Evolutionary conservation across 257 asterid species (phyloP).

Genomic region (Paraleonurus japonicus): DNA sequence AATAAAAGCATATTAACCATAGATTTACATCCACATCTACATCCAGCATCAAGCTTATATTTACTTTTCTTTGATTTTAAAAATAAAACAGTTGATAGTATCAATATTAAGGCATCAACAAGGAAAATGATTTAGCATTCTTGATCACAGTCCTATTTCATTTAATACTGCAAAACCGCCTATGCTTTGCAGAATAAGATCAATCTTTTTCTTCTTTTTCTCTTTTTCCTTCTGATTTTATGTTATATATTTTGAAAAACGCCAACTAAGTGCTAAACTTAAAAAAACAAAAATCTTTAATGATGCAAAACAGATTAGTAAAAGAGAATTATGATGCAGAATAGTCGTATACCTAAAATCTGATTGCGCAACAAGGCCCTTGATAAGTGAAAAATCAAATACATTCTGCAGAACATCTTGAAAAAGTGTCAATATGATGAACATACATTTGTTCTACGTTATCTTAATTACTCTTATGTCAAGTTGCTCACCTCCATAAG

Average conservation of each 20-base stretch:
- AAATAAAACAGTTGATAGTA: not conserved
- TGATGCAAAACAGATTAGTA: not conserved
- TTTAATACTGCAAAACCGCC: not conserved
- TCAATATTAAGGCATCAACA: not conserved
- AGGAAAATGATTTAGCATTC: not conserved
- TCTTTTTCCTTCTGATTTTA: not conserved
- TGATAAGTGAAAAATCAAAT: conserved; percentile 83
- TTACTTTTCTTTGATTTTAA: not conserved
- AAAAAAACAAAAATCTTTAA: not conserved
- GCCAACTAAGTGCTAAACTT: not conserved
- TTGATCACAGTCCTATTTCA: not conserved
- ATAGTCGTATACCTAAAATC: conserved; percentile 67
- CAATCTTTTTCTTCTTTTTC: not conserved
- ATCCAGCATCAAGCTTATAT: not conserved
- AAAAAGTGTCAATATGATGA: conserved; percentile 14
- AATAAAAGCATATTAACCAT: not conserved
- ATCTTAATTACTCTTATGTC: conserved; percentile 7
- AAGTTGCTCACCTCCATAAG: conserved; percentile 77
- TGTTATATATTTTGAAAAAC: not conserved
- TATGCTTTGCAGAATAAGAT: not conserved
- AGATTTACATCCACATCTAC: not conserved
- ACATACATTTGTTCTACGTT: not conserved
- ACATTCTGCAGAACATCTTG: conserved; percentile 64
- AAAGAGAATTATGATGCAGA: conserved; percentile 5
- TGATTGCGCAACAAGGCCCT: conserved; percentile 63